phyloP scores from a whole-genome alignment of 177 flowering plant genomes.

The Telopea speciosissima region DNA sequence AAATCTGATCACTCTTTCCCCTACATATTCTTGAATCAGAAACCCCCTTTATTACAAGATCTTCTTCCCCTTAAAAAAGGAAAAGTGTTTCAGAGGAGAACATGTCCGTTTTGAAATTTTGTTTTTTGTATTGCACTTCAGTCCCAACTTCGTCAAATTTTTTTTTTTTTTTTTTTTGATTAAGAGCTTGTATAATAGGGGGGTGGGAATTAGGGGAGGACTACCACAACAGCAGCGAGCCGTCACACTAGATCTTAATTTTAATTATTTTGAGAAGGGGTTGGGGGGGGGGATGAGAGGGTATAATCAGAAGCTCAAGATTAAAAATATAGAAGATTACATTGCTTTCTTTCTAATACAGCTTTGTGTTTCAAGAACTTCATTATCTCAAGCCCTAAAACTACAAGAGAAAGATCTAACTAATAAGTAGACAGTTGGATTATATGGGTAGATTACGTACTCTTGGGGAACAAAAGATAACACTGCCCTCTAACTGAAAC shows the following conservation, averaged over 20 bases:
- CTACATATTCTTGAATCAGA: not conserved
- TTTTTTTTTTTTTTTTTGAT: no score
- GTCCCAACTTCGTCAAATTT: no score
- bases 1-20: no score
- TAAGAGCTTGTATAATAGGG: no score
- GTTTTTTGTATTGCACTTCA: no score
- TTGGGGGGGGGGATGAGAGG: no score
- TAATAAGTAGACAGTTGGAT: not conserved
- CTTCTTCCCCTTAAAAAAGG: not conserved
- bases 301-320: not conserved
- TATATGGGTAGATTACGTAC: conserved; percentile 5
- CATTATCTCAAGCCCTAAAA: not conserved
- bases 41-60: not conserved
- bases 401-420: not conserved
- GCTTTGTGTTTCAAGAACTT: not conserved
- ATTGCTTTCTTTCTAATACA: conserved; percentile 8
- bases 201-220: no score
- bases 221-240: no score
- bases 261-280: not conserved
- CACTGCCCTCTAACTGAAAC: conserved; percentile 13
- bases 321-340: not conserved
- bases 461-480: not conserved
- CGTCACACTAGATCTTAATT: no score
- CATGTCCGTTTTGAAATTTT: not conserved
- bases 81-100: not conserved